Conservation (phyloP, 2,329 filamentous ascomycete genomes). For the Penicillium sp. region DNA sequence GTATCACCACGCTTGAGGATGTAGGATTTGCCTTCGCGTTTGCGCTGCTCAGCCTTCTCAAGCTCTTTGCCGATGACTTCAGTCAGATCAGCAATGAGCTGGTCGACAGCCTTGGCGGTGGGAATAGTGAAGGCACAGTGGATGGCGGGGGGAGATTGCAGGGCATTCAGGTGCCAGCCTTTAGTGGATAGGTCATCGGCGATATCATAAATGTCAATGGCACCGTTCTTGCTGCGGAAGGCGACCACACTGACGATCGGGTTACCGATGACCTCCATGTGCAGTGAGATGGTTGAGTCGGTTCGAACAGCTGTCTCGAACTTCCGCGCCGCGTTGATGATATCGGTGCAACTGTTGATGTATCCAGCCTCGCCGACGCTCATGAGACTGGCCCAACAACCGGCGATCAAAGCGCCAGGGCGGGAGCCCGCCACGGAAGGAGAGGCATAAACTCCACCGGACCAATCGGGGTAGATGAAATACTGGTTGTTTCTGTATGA, state of each 20-base stretch:
- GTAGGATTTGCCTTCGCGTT: conserved; percentile 56
- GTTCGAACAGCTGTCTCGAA: conserved; percentile 71
- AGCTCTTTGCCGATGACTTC: conserved; percentile 62
- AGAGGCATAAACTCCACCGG: conserved; percentile 91
- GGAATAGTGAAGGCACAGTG: conserved; percentile 92
- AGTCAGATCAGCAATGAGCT: conserved; percentile 67
- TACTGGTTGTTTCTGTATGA: conserved; percentile 85
- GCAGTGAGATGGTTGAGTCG: conserved; percentile 64
- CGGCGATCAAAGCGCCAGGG: conserved; percentile 89
- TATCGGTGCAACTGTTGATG: conserved; percentile 78
- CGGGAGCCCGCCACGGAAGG: conserved; percentile 88
- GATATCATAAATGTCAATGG: conserved; percentile 90
- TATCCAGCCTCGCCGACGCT: conserved; percentile 84
- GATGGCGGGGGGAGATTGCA: conserved; percentile 87
- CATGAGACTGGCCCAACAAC: conserved; percentile 93
- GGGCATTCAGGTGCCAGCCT: conserved; percentile 93
- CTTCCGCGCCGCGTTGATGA: conserved; percentile 81
- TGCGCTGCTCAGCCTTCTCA: conserved; percentile 72
- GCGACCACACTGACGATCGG: conserved; percentile 89
- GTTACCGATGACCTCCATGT: conserved; percentile 76
- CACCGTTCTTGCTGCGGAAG: conserved; percentile 66
- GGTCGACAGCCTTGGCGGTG: conserved; percentile 75
- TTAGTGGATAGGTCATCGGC: conserved; percentile 79
- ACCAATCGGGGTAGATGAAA: conserved; percentile 93
- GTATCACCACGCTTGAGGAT: conserved; percentile 62